Conservation (phyloP, 805 yeast species). For the Ogataea kodamae region DNA sequence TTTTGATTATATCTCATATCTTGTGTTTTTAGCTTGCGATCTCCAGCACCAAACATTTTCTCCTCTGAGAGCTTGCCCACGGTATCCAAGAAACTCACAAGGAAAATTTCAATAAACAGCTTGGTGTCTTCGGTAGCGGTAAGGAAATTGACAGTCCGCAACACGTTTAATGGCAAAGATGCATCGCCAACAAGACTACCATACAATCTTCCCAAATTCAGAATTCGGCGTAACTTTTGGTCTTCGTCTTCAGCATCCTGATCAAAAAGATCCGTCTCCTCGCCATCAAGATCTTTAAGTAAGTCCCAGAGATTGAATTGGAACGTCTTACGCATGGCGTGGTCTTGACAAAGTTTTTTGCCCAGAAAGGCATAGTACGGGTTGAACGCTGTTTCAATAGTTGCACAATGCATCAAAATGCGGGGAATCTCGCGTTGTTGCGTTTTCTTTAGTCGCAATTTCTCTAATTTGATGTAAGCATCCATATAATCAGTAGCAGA, state of each 20-base stretch:
- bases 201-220: constrained; percentile 77
- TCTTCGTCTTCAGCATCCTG: constrained; percentile 52
- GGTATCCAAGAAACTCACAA: constrained; percentile 63
- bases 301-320: constrained; percentile 91
- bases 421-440: constrained; percentile 87
- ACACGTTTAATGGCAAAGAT: constrained; percentile 64
- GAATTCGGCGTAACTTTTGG: constrained; percentile 50
- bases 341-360: constrained; percentile 68
- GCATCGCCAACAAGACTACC: constrained; percentile 75
- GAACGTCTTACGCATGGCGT: constrained; percentile 73
- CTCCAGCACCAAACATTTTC: constrained; percentile 43
- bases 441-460: constrained; percentile 67
- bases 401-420: constrained; percentile 80
- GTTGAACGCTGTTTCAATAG: constrained; percentile 77
- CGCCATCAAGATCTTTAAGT: constrained; percentile 63
- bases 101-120: constrained; percentile 68
- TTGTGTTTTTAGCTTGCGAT: constrained; percentile 26
- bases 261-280: constrained; percentile 21
- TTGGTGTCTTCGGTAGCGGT: constrained; percentile 58
- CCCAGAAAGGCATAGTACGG: constrained; percentile 88
- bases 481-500: constrained; percentile 91
- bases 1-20: constrained; percentile 36
- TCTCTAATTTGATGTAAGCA: constrained; percentile 78
- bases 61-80: constrained; percentile 61
- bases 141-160: constrained; percentile 71